These are phyloP conservation scores for Neurospora terricola DNA, from an alignment of 495 filamentous ascomycete genomes.

Conservation along the genomic window DNA sequence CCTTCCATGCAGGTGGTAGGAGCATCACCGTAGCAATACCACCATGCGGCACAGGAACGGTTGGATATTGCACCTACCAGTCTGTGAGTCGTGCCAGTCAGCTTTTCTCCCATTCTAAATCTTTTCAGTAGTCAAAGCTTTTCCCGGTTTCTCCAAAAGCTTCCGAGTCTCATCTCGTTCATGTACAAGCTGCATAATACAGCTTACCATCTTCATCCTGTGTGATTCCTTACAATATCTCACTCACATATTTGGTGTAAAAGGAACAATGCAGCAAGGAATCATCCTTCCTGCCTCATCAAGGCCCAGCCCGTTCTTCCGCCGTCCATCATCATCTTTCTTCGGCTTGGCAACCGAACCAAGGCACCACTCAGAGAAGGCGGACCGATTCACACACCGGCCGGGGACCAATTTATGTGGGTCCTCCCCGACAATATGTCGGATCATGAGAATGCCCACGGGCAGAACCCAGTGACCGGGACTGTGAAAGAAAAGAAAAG, in stretches of 20 bases:
- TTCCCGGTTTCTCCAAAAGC: neutral
- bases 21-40: neutral
- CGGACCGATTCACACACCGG: neutral
- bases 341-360: neutral
- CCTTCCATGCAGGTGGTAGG: neutral
- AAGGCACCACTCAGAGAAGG: neutral
- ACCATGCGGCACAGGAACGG: neutral
- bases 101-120: neutral
- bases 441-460: neutral
- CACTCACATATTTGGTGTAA: neutral
- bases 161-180: neutral
- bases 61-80: neutral
- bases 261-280: neutral
- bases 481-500: neutral
- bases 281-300: neutral
- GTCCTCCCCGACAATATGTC: neutral
- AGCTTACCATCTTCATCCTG: neutral
- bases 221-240: neutral
- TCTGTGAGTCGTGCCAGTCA: neutral
- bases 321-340: neutral
- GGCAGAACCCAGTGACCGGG: neutral
- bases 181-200: neutral
- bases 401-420: neutral
- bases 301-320: neutral
- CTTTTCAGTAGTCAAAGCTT: neutral